phyloP scores from a whole-genome alignment of 768 basidiomycete species.

The Mycena maculata region DNA sequence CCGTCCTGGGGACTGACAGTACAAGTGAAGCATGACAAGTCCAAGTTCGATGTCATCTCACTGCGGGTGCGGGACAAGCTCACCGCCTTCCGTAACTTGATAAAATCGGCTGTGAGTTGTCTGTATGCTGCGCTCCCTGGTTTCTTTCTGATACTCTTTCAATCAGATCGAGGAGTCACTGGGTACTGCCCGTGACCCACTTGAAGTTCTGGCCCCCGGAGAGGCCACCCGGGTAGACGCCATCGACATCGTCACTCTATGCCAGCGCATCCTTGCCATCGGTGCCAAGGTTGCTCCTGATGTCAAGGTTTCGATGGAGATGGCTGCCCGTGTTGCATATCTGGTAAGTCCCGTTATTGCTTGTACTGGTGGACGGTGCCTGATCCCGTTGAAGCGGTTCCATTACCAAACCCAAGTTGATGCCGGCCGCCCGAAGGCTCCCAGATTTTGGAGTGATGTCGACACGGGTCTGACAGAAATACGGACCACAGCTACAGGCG shows the following conservation, averaged over 20 bases:
- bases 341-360: neutral
- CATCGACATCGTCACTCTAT: neutral
- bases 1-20: slow-evolving; percentile 1
- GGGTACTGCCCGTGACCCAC: neutral
- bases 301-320: slow-evolving; percentile 12
- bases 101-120: neutral
- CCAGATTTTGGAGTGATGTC: neutral
- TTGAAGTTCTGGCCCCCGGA: neutral
- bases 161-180: slow-evolving; percentile 1
- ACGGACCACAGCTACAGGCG: neutral
- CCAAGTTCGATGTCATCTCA: neutral
- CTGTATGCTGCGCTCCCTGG: too few relatives aligned
- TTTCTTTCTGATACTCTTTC: neutral
- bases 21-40: neutral
- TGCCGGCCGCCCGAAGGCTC: neutral
- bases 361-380: neutral
- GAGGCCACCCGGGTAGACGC: neutral
- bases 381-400: neutral
- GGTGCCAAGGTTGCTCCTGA: slow-evolving; percentile 10
- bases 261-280: slow-evolving; percentile 2
- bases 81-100: neutral
- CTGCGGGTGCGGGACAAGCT: neutral
- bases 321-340: slow-evolving; percentile 4
- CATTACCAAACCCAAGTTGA: neutral
- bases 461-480: neutral